Percentiles rank a stretch among this genome's conserved stretches.
These are phyloP conservation scores for Teunomyces atbi DNA, from an alignment of 805 yeast species.

Conservation along the genomic window DNA sequence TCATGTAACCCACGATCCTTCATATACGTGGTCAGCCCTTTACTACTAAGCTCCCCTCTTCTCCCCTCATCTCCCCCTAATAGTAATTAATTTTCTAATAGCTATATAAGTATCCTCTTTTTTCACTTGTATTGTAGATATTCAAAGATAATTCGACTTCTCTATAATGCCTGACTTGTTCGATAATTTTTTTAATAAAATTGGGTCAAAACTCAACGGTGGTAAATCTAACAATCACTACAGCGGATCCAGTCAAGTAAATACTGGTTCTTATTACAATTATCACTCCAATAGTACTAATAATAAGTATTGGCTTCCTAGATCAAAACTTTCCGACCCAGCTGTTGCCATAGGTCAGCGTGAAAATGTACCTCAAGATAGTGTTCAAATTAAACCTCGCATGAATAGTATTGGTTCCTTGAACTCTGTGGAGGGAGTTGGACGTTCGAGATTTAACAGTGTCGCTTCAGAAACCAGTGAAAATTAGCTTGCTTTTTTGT, in stretches of 20 bases:
- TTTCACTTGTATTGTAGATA: background rate
- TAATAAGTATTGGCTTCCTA: constrained; percentile 40
- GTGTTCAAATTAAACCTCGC: constrained; percentile 9
- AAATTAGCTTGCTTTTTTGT: background rate
- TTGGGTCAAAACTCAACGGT: constrained; percentile 30
- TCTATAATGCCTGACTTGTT: constrained; percentile 33
- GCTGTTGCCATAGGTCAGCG: background rate
- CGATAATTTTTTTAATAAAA: constrained; percentile 36
- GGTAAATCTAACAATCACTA: constrained; percentile 34
- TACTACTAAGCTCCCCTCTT: background rate
- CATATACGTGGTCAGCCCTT: constrained; percentile 3
- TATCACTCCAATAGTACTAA: constrained; percentile 36
- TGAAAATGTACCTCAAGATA: background rate
- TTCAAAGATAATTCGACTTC: background rate
- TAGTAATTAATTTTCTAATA: background rate
- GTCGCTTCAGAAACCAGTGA: constrained; percentile 11
- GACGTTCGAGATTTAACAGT: constrained; percentile 18
- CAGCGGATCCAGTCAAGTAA: constrained; percentile 32
- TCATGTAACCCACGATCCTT: background rate
- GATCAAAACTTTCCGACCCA: constrained; percentile 7
- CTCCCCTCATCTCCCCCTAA: background rate
- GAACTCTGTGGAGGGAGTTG: constrained; percentile 11
- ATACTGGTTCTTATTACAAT: constrained; percentile 36
- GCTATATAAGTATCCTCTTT: background rate
- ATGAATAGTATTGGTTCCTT: constrained; percentile 15